These are phyloP conservation scores for Aspergillus fijiensis DNA, from an alignment of 2,329 filamentous ascomycete species.

Conservation along the genomic window DNA sequence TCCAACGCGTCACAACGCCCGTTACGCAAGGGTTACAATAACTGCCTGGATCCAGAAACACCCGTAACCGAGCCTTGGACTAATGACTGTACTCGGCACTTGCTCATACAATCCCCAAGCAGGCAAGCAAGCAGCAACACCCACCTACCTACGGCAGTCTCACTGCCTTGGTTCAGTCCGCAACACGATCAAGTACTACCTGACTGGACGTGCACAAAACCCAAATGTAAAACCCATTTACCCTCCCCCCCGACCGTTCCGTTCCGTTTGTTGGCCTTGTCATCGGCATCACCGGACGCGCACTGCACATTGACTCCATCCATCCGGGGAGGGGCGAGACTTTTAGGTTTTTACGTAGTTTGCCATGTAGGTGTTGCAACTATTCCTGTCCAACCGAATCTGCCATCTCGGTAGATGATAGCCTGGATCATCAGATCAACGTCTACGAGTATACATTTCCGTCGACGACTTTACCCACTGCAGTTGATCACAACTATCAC, in stretches of 20 bases:
- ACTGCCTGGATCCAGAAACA: neutral
- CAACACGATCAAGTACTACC: too few relatives aligned
- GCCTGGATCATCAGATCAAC: too few relatives aligned
- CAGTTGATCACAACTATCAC: too few relatives aligned
- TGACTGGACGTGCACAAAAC: too few relatives aligned
- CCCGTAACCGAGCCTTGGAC: neutral
- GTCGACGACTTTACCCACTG: too few relatives aligned
- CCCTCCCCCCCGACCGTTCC: neutral
- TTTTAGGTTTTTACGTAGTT: neutral
- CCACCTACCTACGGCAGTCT: too few relatives aligned
- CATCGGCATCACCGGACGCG: neutral
- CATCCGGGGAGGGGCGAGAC: too few relatives aligned
- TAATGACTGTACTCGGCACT: neutral
- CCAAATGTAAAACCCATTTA: neutral
- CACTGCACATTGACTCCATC: neutral
- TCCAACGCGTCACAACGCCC: conserved; percentile 24
- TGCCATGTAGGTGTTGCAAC: neutral
- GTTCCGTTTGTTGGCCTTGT: neutral
- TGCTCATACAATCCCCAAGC: neutral
- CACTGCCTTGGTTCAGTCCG: too few relatives aligned
- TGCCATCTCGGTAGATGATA: too few relatives aligned
- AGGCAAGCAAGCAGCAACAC: neutral
- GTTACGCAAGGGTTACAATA: conserved; percentile 27
- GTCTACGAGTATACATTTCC: too few relatives aligned
- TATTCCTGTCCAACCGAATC: conserved; percentile 8